Base-by-base conservation (phyloP, 2,329 filamentous ascomycete species). In the Diplodia mutila region DNA sequence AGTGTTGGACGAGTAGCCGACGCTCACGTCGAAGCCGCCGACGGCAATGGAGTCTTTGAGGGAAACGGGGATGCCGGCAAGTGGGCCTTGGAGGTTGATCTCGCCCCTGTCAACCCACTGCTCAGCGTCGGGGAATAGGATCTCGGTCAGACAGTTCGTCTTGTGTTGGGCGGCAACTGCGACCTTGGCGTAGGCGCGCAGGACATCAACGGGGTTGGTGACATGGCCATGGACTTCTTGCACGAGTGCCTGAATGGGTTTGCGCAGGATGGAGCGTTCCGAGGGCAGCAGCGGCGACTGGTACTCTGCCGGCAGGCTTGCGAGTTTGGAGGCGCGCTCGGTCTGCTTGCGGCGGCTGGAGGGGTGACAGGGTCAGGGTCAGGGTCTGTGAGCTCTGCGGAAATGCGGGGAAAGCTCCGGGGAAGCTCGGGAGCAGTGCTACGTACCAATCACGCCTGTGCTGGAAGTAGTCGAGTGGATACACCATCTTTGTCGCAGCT, bases 111-210 rank as follows among this genome's bases (percentile, higher is more conserved):
- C 77, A 9, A 80, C 75, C 92, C 93, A 97, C 65, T 83, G 79
- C 79, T 97, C 92, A 0, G 93, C 92, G 66, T 90, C 89, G 0
- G 87, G 84, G 46, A 97, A 85, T 81, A 97, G 87, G 67, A 97
- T 83, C 80, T 97, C 94, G 0, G 94, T 97, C 14, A 96, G 80
- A 75, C 92, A 96, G 78, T 97, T 97, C 2, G 93, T 97, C 80
- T 90, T 90, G 70, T 90, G 85, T 42, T 97, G 94, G 1, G 93
- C 94, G 74, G 89, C 90, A 64, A 97, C 77, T 0, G 94, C 91
- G 23, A 94, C 89, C 79, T 96, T 97, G 74, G 91, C 91, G 77
- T 97, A 98, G 12, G 93, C 89, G 69, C 85, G 88, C n/a, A 97
- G 87, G 55, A 97, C 86, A 69, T 93, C 89, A 27, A 90, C 77